Base-by-base conservation (phyloP, 2,329 filamentous ascomycete genomes). In the Pseudophaeomoniella oleicola region DNA sequence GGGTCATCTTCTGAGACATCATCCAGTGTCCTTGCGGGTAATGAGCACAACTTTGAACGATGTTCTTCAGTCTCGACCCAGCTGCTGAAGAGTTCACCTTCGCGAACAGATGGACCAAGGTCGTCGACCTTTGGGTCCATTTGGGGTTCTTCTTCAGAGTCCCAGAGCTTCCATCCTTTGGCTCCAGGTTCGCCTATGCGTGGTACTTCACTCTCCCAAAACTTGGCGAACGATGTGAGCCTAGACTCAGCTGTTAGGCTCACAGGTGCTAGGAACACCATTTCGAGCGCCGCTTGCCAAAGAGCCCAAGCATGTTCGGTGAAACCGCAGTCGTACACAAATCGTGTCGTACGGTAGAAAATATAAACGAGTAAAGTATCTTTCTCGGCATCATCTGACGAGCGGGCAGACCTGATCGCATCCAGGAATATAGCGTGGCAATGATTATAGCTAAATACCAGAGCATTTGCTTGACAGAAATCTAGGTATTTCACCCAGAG, bases 191-290 rank as follows among this genome's bases (percentile, higher is more conserved):
- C 88, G 6, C 88, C 88, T 37, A 94, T 70, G 4, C 88, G 72
- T 0, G 81, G 64, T 1, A 75, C 67, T 50, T 94, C 88, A 39
- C 76, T 82, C 40, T 94, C 85, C 90, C 90, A 96, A 44, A 90
- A 94, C 2, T 77, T 68, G 34, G 71, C 63, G 42, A 94, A 81
- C 0, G 48, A 44, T n/a, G 46, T 32, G 17, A 58, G 11, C 42
- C 44, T 34, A 35, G 44, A 19, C 14, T 45, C 32, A 15, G 31
- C 4, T 5, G 39, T 13, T 37, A 39, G 33, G 5, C 38, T 32
- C 15, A 30, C 43, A 2, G 81, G 75, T 3, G 64, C 64, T 33
- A 74, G 75, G 40, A 85, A 70, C 13, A 72, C 75, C 36, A 80
- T 64, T 50, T 94, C 88, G 0, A 94, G 57, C 1, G 81, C 48